These are phyloP conservation scores for Russula sp. DNA, from an alignment of 768 basidiomycete species.

Conservation along the genomic window DNA sequence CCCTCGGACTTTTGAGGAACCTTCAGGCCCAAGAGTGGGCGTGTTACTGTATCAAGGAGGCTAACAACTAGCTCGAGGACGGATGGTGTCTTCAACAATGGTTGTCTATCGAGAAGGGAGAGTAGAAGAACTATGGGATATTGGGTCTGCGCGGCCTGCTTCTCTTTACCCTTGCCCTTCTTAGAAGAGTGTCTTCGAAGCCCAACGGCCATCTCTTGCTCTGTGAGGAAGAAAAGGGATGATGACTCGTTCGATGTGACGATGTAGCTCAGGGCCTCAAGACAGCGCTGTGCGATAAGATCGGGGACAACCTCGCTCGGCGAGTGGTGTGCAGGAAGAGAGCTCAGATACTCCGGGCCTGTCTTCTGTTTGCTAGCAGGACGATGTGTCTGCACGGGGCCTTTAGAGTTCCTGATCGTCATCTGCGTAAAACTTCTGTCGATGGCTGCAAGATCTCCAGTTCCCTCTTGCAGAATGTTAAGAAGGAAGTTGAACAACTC, in stretches of 20 bases:
- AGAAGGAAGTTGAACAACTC: conserved; percentile 93
- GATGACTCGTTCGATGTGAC: conserved; percentile 79
- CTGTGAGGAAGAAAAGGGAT: conserved; percentile 90
- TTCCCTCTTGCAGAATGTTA: conserved; percentile 91
- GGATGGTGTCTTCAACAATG: conserved; percentile 76
- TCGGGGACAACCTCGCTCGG: conserved; percentile 84
- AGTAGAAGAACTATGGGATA: conserved; percentile 89
- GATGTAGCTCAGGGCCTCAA: conserved; percentile 85
- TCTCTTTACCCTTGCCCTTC: conserved; percentile 96
- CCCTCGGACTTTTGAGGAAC: conserved; percentile 35
- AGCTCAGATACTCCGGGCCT: conserved; percentile 42
- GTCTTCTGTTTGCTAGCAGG: conserved; percentile 65
- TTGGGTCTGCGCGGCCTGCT: conserved; percentile 68
- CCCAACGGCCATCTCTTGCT: conserved; percentile 84
- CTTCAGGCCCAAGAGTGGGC: conserved; percentile 65
- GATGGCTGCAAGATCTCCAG: conserved; percentile 83
- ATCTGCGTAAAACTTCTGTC: conserved; percentile 92
- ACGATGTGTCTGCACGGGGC: conserved; percentile 35
- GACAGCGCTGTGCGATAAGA: conserved; percentile 86
- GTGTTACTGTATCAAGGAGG: conserved; percentile 81
- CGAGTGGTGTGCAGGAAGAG: conserved; percentile 42
- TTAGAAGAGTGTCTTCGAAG: conserved; percentile 60
- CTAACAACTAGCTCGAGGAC: conserved; percentile 92
- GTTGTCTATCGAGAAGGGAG: conserved; percentile 78
- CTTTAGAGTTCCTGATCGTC: conserved; percentile 62